phyloP scores from a whole-genome alignment of 176 grass and related monocot genomes.

The Carex kokanica region DNA sequence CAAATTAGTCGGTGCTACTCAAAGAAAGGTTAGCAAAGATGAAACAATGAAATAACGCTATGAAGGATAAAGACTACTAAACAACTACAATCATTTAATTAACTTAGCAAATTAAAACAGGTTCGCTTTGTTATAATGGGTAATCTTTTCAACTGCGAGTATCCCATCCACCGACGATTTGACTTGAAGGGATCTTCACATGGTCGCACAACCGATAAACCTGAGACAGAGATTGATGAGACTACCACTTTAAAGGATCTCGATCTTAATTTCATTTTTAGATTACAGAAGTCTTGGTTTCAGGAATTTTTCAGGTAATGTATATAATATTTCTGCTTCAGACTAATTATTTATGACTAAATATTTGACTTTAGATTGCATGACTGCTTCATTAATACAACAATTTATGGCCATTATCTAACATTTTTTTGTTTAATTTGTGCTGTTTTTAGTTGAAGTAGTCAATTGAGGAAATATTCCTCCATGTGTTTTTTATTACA shows the following conservation, averaged over 20 bases:
- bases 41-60: background rate
- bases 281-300: conserved; percentile 58
- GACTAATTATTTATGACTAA: background rate
- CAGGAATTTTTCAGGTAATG: conserved; percentile 58
- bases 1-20: conserved; percentile 68
- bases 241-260: conserved; percentile 77
- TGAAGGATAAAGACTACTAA: background rate
- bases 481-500: background rate
- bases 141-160: conserved; percentile 62
- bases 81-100: background rate
- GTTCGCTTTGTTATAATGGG: conserved; percentile 93
- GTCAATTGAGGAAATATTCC: background rate
- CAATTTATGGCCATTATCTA: background rate
- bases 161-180: conserved; percentile 59
- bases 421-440: background rate
- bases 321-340: background rate
- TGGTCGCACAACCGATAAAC: conserved; percentile 73
- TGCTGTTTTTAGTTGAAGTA: background rate
- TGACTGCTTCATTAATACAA: background rate
- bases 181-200: conserved; percentile 83
- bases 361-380: background rate
- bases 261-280: conserved; percentile 85
- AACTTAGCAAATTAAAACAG: conserved; percentile 25
- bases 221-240: conserved; percentile 64
- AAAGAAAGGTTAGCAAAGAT: conserved; percentile 58